Percentiles rank a stretch among this genome's conserved stretches.
Conservation (phyloP, 345 rosid species). For the Hibiscus tridactylites region DNA sequence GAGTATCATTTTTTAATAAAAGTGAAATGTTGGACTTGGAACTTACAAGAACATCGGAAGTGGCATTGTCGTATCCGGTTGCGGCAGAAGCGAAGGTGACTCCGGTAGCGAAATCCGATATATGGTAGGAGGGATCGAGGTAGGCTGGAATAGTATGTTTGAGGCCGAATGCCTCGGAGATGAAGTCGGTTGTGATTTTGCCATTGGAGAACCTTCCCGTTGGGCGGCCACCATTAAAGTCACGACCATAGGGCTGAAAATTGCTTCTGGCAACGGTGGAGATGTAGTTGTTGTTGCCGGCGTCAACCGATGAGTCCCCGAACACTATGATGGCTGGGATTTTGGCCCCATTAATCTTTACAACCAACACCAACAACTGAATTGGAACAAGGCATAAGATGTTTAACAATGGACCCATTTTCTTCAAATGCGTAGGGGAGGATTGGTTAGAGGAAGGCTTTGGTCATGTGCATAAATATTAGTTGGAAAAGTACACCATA, state of each 20-base stretch:
- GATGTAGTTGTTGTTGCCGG: constrained; percentile 49
- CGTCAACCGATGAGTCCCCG: constrained; percentile 54
- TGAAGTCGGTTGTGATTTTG: constrained; percentile 40
- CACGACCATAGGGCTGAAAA: constrained; percentile 57
- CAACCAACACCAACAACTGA: not conserved
- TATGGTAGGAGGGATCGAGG: constrained; percentile 44
- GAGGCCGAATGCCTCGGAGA: constrained; percentile 42
- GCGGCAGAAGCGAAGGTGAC: constrained; percentile 57
- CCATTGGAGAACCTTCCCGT: constrained; percentile 61
- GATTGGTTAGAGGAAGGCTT: not conserved
- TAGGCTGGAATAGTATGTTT: constrained; percentile 41
- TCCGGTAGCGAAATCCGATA: constrained; percentile 48
- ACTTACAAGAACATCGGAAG: constrained; percentile 48
- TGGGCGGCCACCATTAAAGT: constrained; percentile 37
- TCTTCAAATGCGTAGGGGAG: not conserved
- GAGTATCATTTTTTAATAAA: not conserved
- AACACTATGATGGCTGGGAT: constrained; percentile 50
- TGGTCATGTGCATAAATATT: not conserved
- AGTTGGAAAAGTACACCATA: not conserved
- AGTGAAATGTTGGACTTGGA: not conserved
- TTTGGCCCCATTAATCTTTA: constrained; percentile 11
- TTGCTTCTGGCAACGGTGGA: constrained; percentile 54
- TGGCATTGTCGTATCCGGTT: constrained; percentile 49
- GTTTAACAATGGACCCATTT: not conserved
- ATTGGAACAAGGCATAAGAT: not conserved